A percentile compares a stretch with the other conserved stretches of the same genome.
Evolutionary conservation across 805 yeast species (phyloP).

Genomic region (Peterozyma xylosa): DNA sequence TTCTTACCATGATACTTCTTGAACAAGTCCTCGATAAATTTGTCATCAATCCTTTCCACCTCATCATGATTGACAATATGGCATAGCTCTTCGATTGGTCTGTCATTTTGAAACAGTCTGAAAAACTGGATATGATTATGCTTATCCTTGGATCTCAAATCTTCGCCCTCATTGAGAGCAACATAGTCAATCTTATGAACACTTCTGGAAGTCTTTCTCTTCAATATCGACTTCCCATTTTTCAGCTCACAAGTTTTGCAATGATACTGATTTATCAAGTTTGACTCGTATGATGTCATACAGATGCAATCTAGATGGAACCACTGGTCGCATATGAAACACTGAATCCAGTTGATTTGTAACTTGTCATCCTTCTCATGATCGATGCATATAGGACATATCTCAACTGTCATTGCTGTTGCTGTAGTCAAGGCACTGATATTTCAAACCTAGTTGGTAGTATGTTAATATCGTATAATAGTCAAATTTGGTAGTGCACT

Average conservation of each 20-base stretch:
- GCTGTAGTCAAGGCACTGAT: too few species aligned
- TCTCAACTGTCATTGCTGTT: not conserved
- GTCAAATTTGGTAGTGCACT: too few species aligned
- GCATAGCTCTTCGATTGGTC: constrained; percentile 16
- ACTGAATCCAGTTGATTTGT: constrained; percentile 41
- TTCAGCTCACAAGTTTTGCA: constrained; percentile 38
- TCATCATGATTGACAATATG: constrained; percentile 18
- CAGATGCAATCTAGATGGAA: constrained; percentile 43
- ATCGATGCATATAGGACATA: constrained; percentile 11
- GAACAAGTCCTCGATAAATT: constrained; percentile 14
- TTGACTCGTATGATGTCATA: constrained; percentile 27
- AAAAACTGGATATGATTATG: constrained; percentile 48
- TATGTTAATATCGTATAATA: too few species aligned
- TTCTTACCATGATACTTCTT: constrained; percentile 18
- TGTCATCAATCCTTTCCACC: constrained; percentile 18
- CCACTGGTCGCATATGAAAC: constrained; percentile 50
- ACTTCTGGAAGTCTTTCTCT: constrained; percentile 48
- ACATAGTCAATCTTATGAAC: constrained; percentile 58
- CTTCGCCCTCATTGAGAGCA: constrained; percentile 70
- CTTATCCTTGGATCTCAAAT: constrained; percentile 38
- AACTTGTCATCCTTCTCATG: constrained; percentile 2
- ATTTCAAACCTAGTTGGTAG: too few species aligned
- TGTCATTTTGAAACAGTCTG: constrained; percentile 19
- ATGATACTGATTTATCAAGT: constrained; percentile 40
- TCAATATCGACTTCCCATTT: constrained; percentile 42